These are phyloP conservation scores for Tagetes patula DNA, from an alignment of 129 eudicot species.

Conservation along the genomic window DNA sequence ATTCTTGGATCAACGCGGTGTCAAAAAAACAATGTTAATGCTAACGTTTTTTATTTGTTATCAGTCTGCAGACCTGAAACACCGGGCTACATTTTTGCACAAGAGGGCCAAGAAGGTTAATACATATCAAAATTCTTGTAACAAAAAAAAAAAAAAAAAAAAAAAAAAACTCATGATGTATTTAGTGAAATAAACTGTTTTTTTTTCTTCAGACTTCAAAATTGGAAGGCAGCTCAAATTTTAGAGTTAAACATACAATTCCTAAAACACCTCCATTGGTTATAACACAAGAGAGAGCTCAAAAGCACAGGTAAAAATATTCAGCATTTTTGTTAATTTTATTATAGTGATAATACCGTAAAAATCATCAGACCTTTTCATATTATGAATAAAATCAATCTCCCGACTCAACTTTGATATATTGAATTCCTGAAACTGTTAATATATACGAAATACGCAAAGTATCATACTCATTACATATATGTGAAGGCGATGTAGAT, in stretches of 20 bases:
- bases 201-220: conserved; percentile 37
- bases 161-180: conserved; percentile 1
- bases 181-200: conserved; percentile 6
- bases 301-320: conserved; percentile 46
- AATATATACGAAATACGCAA: too few species aligned
- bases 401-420: too few species aligned
- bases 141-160: background rate
- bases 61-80: conserved; percentile 74
- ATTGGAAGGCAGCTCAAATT: conserved; percentile 23
- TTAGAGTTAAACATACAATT: conserved; percentile 43
- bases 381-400: too few species aligned
- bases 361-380: too few species aligned
- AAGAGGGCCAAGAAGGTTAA: conserved; percentile 57
- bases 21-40: background rate
- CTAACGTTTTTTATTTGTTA: conserved; percentile 5
- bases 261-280: conserved; percentile 70
- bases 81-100: conserved; percentile 53
- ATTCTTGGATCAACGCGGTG: background rate
- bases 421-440: too few species aligned
- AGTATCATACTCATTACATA: too few species aligned
- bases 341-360: background rate
- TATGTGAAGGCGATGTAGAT: too few species aligned
- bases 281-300: conserved; percentile 72
- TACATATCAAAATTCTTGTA: background rate
- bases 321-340: background rate